phyloP scores from a whole-genome alignment of 2,329 filamentous ascomycete genomes.

The Alternaria arbusti region DNA sequence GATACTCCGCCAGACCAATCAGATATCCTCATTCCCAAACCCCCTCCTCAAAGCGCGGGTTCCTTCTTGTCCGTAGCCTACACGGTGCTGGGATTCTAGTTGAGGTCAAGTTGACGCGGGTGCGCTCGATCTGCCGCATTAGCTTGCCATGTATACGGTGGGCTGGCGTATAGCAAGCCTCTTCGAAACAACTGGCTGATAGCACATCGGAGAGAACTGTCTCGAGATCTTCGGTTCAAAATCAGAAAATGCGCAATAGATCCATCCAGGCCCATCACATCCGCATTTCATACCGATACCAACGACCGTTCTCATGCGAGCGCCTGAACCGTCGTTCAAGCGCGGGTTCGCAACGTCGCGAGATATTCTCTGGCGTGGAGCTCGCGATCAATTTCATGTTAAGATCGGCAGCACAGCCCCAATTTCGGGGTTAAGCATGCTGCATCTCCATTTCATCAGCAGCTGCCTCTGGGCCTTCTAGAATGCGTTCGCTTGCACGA shows the following conservation, averaged over 20 bases:
- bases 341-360: background rate
- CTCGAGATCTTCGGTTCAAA: background rate
- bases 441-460: background rate
- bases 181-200: background rate
- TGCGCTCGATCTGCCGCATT: background rate
- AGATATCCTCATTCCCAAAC: background rate
- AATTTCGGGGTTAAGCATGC: background rate
- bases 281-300: background rate
- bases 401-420: constrained; percentile 5
- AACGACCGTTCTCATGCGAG: background rate
- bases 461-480: background rate
- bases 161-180: background rate
- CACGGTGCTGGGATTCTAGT: background rate
- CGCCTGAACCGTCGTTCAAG: background rate
- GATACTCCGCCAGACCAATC: background rate
- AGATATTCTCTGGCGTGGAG: background rate
- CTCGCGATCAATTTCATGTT: background rate
- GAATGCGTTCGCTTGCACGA: background rate
- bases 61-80: background rate
- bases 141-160: background rate
- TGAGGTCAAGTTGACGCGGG: background rate
- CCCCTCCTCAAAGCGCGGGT: constrained; percentile 1
- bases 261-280: background rate
- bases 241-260: background rate
- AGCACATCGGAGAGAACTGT: constrained; percentile 1